phyloP scores from a whole-genome alignment of 208 protist genomes.

The Leishmania lainsoni region DNA sequence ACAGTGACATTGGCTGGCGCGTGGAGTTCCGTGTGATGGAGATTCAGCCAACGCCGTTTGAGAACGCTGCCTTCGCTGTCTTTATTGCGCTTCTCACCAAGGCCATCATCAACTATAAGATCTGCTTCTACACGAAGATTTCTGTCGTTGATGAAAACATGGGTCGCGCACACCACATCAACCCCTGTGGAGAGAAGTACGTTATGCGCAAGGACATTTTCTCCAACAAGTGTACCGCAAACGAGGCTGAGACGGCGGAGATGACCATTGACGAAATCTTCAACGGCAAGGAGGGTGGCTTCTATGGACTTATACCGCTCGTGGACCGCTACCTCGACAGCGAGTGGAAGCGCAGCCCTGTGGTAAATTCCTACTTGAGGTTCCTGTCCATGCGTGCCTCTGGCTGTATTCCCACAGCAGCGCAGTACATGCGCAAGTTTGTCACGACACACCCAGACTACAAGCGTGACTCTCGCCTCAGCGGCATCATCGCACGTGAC shows the following conservation, averaged over 20 bases:
- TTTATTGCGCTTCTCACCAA: conserved; percentile 96
- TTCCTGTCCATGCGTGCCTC: conserved; percentile 93
- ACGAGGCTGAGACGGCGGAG: conserved; percentile 64
- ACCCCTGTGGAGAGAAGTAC: conserved; percentile 92
- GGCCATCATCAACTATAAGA: conserved; percentile 95
- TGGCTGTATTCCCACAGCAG: conserved; percentile 93
- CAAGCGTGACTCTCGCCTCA: conserved; percentile 95
- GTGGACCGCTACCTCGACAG: conserved; percentile 88
- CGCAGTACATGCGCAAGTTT: conserved; percentile 94
- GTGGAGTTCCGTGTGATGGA: conserved; percentile 98
- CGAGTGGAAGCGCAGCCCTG: conserved; percentile 54
- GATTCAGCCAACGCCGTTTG: conserved; percentile 97
- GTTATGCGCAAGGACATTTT: conserved; percentile 95
- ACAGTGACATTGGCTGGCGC: conserved; percentile 93
- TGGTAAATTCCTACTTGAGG: conserved; percentile 89
- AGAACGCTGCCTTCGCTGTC: conserved; percentile 98
- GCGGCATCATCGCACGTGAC: conserved; percentile 90
- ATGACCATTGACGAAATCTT: conserved; percentile 96
- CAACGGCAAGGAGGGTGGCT: conserved; percentile 90
- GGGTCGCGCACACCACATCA: conserved; percentile 90
- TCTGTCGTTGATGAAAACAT: conserved; percentile 98
- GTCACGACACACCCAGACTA: conserved; percentile 95
- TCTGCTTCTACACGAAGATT: conserved; percentile 97
- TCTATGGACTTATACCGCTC: conserved; percentile 94
- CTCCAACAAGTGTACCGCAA: conserved; percentile 32